phyloP scores from a whole-genome alignment of 306 rosid species.

The Cucumis sativus region Cucumber_9930_V3 NC_026660.2:26342001-26342500 shows the following conservation, averaged over 20 bases:
- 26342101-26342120: constrained; percentile 77
- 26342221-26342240: constrained; percentile 42
- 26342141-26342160: constrained; percentile 39
- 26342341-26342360: constrained; percentile 28
- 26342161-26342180: constrained; percentile 50
- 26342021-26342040: constrained; percentile 73
- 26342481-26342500: neutral
- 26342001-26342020: constrained; percentile 39
- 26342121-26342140: constrained; percentile 37
- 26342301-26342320: neutral
- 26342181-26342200: constrained; percentile 39
- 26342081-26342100: constrained; percentile 49
- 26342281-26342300: neutral
- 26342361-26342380: constrained; percentile 38
- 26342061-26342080: constrained; percentile 20
- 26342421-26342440: constrained; percentile 11
- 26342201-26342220: constrained; percentile 41
- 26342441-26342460: neutral
- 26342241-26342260: constrained; percentile 38
- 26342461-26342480: neutral
- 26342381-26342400: constrained; percentile 50
- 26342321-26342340: neutral
- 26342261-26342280: neutral
- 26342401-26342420: constrained; percentile 29
- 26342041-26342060: constrained; percentile 65